Conservation (phyloP, 345 rosid genomes). For the Ceriops decandra region DNA sequence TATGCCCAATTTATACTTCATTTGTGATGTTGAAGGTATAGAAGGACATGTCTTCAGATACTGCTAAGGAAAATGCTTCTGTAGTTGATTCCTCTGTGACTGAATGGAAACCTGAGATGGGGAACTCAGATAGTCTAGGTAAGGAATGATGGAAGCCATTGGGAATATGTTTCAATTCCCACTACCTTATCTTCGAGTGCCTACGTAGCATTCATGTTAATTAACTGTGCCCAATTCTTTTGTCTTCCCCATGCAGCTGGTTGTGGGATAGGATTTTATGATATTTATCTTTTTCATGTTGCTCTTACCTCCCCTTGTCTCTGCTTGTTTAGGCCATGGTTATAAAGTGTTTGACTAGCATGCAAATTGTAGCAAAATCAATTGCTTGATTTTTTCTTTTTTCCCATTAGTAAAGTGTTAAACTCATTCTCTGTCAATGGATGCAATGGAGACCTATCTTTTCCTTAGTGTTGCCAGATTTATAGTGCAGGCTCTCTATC, state of each 20-base stretch:
- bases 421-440: not conserved
- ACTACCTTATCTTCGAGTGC: no score
- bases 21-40: conserved; percentile 20
- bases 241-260: no score
- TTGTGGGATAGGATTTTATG: no score
- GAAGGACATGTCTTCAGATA: conserved; percentile 77
- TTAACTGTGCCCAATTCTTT: no score
- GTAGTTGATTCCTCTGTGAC: conserved; percentile 88
- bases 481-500: not conserved
- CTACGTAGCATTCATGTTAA: no score
- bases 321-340: no score
- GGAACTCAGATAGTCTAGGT: conserved; percentile 75
- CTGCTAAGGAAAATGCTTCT: conserved; percentile 75
- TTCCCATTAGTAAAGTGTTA: no score
- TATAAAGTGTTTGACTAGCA: no score
- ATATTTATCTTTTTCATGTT: no score
- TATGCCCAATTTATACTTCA: conserved; percentile 8
- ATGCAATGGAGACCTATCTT: not conserved
- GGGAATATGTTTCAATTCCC: not conserved
- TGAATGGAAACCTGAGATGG: conserved; percentile 68
- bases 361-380: no score
- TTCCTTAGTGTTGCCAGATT: not conserved
- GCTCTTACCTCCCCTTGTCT: no score
- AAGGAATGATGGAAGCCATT: conserved; percentile 11
- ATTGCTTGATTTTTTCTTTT: no score